Evolutionary conservation across 495 filamentous ascomycete species (phyloP).

Genomic region (Hypoxylon subgilvum): DNA sequence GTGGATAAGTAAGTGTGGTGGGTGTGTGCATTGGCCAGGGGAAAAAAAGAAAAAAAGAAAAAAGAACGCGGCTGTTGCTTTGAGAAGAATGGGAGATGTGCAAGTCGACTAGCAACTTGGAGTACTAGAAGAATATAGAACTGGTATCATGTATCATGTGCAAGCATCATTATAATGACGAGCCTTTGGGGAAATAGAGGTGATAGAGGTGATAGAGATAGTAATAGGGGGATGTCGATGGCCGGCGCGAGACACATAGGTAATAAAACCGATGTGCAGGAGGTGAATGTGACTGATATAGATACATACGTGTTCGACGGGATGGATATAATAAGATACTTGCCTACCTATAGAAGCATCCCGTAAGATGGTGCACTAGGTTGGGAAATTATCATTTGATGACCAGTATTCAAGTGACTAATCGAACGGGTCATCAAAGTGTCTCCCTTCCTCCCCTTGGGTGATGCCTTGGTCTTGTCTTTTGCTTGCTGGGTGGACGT

Average conservation of each 20-base stretch:
- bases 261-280: constrained; percentile 29
- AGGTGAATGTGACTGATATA: constrained; percentile 35
- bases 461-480: too few species aligned
- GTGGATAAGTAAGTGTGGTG: too few species aligned
- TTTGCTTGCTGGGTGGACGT: too few species aligned
- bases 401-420: constrained; percentile 36
- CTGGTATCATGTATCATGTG: background rate
- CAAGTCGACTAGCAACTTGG: too few species aligned
- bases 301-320: constrained; percentile 39
- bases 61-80: background rate
- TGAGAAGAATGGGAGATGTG: background rate
- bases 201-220: background rate
- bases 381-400: constrained; percentile 40
- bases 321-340: constrained; percentile 34
- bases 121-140: background rate
- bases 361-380: constrained; percentile 34
- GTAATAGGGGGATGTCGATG: constrained; percentile 12
- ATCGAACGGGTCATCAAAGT: too few species aligned
- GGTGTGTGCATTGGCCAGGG: too few species aligned
- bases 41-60: too few species aligned
- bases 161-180: background rate
- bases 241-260: constrained; percentile 13
- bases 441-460: too few species aligned
- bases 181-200: background rate
- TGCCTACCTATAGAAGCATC: constrained; percentile 36